Percentiles rank a stretch among this genome's conserved stretches.
phyloP scores from a whole-genome alignment of 23 red algal species.

The Gracilaria vermiculophylla region DNA sequence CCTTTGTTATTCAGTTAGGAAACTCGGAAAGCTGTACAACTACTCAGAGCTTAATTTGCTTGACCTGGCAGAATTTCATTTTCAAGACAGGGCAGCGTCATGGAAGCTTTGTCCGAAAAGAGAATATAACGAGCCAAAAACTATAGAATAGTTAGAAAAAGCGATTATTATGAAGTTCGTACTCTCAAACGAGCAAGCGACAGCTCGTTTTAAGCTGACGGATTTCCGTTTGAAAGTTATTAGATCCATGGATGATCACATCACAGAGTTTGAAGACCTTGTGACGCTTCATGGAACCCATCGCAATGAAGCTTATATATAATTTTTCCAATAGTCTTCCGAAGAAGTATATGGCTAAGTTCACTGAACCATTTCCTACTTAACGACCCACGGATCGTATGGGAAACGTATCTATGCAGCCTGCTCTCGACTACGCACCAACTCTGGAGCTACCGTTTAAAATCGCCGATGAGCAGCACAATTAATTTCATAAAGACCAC shows the following conservation, averaged over 20 bases:
- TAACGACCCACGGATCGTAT: neutral
- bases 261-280: neutral
- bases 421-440: constrained; percentile 9
- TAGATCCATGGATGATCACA: constrained; percentile 9
- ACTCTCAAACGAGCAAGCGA: constrained; percentile 4
- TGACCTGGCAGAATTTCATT: constrained; percentile 12
- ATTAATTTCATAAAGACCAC: neutral
- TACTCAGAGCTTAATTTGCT: constrained; percentile 1
- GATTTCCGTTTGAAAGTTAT: constrained; percentile 6
- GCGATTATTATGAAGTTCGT: constrained; percentile 30
- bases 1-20: neutral
- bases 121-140: neutral
- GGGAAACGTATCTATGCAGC: neutral
- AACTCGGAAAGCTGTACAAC: neutral
- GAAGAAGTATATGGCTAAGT: neutral
- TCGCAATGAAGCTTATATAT: constrained; percentile 13
- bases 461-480: neutral
- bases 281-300: neutral
- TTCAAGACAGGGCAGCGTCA: constrained; percentile 18
- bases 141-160: neutral
- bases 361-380: neutral
- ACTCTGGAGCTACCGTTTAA: neutral
- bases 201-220: constrained; percentile 9
- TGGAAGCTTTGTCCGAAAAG: constrained; percentile 9
- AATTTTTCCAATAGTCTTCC: constrained; percentile 10